Base-by-base conservation (phyloP, 768 basidiomycete genomes). In the Leucogyrophana mollusca region DNA sequence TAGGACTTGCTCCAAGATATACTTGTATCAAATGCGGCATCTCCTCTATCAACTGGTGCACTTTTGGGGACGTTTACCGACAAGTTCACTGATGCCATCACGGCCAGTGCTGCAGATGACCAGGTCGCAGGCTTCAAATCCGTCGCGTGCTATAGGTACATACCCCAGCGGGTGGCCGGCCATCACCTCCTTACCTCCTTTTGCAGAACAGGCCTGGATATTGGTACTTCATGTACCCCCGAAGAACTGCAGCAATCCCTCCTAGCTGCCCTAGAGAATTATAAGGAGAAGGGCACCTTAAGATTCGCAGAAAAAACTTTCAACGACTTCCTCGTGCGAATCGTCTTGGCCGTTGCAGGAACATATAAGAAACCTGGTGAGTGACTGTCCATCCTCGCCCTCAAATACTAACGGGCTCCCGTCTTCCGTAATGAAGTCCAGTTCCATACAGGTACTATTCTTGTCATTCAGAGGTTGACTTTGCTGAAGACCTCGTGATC, bases 111-210 rank as follows among this genome's bases (percentile, higher is more conserved):
- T 2, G 45, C 32, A 4, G 73, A 84, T 47, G 55, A 65, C 0
- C 65, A 71, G 24, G 83, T 88, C 9, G 86, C 68, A 2, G 80
- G 76, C 1, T 87, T 88, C 74, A 90, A 91, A 61, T 87, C 86
- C 9, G 75, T 89, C 35, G 73, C 80, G 1, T 87, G 87, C 63
- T 90, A 91, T 59, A 79, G 64, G 64, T 56, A 30, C 27, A 20
- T 17, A 21, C 43, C 20, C 4, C 11, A 27, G 10, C 18, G 16
- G 13, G 13, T 30, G 17, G 32, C 34, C 33, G 3, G 14, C n/a
- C n/a, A 36, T n/a, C 5, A 1, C 33, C 43, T 20, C 18, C 35
- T 30, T 2, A 32, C 18, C 9, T 3, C 40, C 20, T 9, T 11
- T 24, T 21, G 37, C 23, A 65, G 89, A 39, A 86, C 87, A 0